A percentile compares a stretch with the other conserved stretches of the same genome.
Conservation (phyloP, 2,329 filamentous ascomycete genomes). For the Penicillium palitans region DNA sequence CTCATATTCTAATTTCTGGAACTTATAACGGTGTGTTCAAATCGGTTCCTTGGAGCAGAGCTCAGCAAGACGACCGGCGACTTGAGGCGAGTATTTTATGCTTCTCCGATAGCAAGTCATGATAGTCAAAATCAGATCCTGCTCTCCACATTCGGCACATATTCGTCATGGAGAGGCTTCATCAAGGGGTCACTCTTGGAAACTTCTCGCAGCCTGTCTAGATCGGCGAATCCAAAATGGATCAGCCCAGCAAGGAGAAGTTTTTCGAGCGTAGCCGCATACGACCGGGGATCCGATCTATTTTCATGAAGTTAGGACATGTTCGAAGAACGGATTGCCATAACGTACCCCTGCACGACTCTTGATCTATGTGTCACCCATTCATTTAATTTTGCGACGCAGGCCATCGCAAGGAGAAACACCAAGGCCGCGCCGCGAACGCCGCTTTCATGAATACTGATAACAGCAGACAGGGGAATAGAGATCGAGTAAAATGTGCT, state of each 20-base stretch:
- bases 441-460: constrained; percentile 1
- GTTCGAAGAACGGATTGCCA: not conserved
- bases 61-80: not conserved
- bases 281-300: not conserved
- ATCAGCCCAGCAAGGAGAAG: not conserved
- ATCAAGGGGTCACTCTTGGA: not conserved
- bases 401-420: not conserved
- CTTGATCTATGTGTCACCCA: not conserved
- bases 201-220: not conserved
- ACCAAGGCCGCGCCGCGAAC: not conserved
- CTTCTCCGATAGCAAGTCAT: too few relatives aligned
- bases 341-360: not conserved
- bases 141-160: not conserved
- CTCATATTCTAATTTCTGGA: not conserved
- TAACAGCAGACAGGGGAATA: not conserved
- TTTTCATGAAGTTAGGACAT: not conserved
- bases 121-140: too few relatives aligned
- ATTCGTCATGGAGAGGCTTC: not conserved
- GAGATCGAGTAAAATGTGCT: constrained; percentile 5
- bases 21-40: not conserved
- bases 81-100: not conserved
- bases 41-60: not conserved
- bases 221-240: not conserved
- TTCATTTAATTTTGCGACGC: not conserved
- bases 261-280: not conserved